phyloP scores from a whole-genome alignment of 2,329 filamentous ascomycete species.

The Aspergillus sp. region DNA sequence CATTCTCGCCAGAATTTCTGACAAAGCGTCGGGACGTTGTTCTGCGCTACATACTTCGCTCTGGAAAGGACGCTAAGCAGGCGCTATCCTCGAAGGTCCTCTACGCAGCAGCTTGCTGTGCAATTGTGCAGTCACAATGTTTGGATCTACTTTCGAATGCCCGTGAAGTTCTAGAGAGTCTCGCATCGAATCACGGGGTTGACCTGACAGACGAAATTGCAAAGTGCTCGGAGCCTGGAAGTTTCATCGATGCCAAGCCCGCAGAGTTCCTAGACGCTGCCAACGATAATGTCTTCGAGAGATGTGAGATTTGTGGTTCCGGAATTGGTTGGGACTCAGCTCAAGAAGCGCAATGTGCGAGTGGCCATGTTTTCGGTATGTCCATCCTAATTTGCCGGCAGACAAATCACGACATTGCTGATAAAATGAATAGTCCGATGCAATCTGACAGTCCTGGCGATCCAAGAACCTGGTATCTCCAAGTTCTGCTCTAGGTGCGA shows the following conservation, averaged over 20 bases:
- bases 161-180: conserved; percentile 30
- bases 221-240: conserved; percentile 26
- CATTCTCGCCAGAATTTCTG: conserved; percentile 22
- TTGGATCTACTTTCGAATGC: conserved; percentile 31
- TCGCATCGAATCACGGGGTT: conserved; percentile 32
- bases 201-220: conserved; percentile 40
- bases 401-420: conserved; percentile 5
- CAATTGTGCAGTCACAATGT: conserved; percentile 35
- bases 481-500: conserved; percentile 60
- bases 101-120: conserved; percentile 43
- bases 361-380: conserved; percentile 58
- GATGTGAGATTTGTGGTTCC: conserved; percentile 58
- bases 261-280: conserved; percentile 26
- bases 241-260: conserved; percentile 31
- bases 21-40: conserved; percentile 29
- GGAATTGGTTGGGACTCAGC: conserved; percentile 54
- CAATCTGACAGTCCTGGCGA: conserved; percentile 57
- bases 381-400: not conserved
- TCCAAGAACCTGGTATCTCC: conserved; percentile 58
- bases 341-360: conserved; percentile 52
- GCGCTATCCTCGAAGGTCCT: conserved; percentile 35
- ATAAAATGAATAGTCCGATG: conserved; percentile 52
- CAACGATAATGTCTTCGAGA: conserved; percentile 45
- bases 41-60: conserved; percentile 35
- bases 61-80: conserved; percentile 22